A percentile compares a stretch with the other conserved stretches of the same genome.
These are phyloP conservation scores for Aspergillus brasiliensis DNA, from an alignment of 2,329 filamentous ascomycete genomes.

Conservation along the genomic window DNA sequence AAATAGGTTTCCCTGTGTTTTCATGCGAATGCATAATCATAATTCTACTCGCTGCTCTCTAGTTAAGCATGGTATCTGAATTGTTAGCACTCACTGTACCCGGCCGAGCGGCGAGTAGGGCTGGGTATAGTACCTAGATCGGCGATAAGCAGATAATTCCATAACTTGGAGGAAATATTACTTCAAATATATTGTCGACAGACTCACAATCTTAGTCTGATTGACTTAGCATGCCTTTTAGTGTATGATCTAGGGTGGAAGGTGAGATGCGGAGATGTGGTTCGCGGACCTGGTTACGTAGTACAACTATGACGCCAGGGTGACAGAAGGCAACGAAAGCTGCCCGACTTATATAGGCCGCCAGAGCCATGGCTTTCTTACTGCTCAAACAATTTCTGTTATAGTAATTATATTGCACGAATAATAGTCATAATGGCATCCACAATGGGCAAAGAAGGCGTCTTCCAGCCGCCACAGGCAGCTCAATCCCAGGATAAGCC, in stretches of 20 bases:
- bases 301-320: constrained; percentile 30
- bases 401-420: background rate
- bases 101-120: too few species aligned
- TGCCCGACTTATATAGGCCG: background rate
- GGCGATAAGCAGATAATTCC: too few species aligned
- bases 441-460: constrained; percentile 25
- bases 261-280: background rate
- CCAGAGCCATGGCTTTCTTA: background rate
- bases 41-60: too few species aligned
- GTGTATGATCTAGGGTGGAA: background rate
- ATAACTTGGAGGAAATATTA: too few species aligned
- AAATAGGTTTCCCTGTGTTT: too few species aligned
- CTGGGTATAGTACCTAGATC: too few species aligned
- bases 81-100: too few species aligned
- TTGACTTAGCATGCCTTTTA: background rate
- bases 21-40: too few species aligned
- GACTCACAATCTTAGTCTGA: accelerated
- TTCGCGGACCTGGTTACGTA: constrained; percentile 2
- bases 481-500: constrained; percentile 31
- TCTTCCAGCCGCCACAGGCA: constrained; percentile 25
- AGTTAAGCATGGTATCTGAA: too few species aligned
- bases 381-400: background rate
- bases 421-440: constrained; percentile 21
- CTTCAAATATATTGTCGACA: too few species aligned
- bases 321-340: constrained; percentile 14